phyloP scores from a whole-genome alignment of 2,329 filamentous ascomycete species.

The Emericellopsis cladophorae region DNA sequence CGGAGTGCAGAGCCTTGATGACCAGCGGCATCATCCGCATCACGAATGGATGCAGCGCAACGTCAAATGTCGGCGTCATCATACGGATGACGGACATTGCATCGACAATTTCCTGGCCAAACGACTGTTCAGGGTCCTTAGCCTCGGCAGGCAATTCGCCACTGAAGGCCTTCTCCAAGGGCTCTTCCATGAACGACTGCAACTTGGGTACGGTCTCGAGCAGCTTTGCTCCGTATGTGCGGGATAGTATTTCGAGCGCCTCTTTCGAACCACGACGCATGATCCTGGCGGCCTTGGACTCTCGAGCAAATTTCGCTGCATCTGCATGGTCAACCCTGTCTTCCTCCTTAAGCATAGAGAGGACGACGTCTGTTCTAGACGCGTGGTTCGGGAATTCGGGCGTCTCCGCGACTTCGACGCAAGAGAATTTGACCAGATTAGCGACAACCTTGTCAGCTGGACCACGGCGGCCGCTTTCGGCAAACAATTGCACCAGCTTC shows the following conservation, averaged over 20 bases:
- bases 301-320: conserved; percentile 76
- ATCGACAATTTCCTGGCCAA: conserved; percentile 90
- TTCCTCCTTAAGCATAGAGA: conserved; percentile 95
- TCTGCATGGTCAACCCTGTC: conserved; percentile 88
- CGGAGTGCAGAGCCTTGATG: conserved; percentile 76
- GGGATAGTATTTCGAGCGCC: conserved; percentile 76
- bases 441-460: conserved; percentile 93
- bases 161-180: conserved; percentile 63
- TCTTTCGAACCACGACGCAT: conserved; percentile 90
- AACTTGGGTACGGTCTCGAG: conserved; percentile 79
- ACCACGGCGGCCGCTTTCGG: conserved; percentile 62
- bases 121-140: conserved; percentile 56
- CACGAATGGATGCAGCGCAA: conserved; percentile 64
- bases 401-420: conserved; percentile 93
- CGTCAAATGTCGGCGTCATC: conserved; percentile 78
- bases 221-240: conserved; percentile 64
- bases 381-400: conserved; percentile 86
- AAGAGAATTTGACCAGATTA: conserved; percentile 94
- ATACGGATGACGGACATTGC: conserved; percentile 86
- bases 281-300: conserved; percentile 79
- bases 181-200: conserved; percentile 66
- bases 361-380: conserved; percentile 62
- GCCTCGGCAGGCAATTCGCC: conserved; percentile 61
- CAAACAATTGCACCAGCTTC: conserved; percentile 75
- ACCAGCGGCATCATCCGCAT: conserved; percentile 75